phyloP scores from a whole-genome alignment of 1,284 basidiomycete genomes.

The Moniliophthora roreri region DNA sequence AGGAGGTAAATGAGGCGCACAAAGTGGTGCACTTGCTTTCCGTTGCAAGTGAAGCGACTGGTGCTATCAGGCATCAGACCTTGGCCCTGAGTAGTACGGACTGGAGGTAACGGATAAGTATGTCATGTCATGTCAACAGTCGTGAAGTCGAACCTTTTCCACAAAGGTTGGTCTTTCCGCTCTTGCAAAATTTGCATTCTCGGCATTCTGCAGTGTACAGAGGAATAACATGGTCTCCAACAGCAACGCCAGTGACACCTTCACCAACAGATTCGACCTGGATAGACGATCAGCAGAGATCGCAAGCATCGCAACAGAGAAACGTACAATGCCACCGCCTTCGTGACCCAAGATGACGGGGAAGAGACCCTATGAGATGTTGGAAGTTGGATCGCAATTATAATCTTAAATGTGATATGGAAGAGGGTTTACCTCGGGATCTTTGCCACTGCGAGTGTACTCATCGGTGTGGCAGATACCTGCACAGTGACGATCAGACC shows the following conservation, averaged over 20 bases:
- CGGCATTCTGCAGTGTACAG: slow-evolving; percentile 93
- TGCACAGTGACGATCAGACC: slow-evolving; percentile 24
- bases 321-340: slow-evolving; percentile 77
- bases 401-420: no score
- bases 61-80: slow-evolving; percentile 95
- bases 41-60: slow-evolving; percentile 90
- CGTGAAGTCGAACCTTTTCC: slow-evolving; percentile 60
- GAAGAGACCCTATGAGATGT: slow-evolving; percentile 72
- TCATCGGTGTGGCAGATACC: slow-evolving; percentile 99
- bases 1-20: slow-evolving; percentile 43
- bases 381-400: slow-evolving; percentile 1
- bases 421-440: slow-evolving; percentile 74
- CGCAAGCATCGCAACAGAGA: not conserved
- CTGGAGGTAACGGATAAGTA: slow-evolving; percentile 33
- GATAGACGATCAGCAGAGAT: slow-evolving; percentile 18
- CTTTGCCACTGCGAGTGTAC: slow-evolving; percentile 95
- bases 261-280: slow-evolving; percentile 95
- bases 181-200: slow-evolving; percentile 98
- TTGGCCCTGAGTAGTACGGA: slow-evolving; percentile 92
- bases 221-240: slow-evolving; percentile 92
- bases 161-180: slow-evolving; percentile 97
- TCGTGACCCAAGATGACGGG: slow-evolving; percentile 95
- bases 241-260: slow-evolving; percentile 81
- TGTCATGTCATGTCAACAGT: not conserved
- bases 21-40: slow-evolving; percentile 89